Conservation (phyloP, 2,329 filamentous ascomycete species). For the Monosporascus sp. region DNA sequence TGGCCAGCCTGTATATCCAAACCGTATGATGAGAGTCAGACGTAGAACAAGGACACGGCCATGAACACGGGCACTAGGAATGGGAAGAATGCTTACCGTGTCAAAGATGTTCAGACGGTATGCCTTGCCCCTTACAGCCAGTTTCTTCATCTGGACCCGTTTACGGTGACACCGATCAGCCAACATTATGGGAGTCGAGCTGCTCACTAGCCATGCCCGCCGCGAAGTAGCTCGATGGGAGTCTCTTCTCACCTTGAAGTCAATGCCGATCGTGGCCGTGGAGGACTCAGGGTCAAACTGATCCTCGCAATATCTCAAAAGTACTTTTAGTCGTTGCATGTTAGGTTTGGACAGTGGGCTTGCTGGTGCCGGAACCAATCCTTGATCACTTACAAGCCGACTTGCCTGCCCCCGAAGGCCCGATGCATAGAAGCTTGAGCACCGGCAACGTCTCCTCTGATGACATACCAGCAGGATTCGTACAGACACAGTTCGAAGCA, state of each 20-base stretch:
- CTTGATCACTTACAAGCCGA: slow-evolving; percentile 41
- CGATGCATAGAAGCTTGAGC: slow-evolving; percentile 51
- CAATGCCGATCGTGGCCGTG: slow-evolving; percentile 52
- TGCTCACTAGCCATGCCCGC: too few species aligned
- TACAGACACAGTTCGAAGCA: not conserved
- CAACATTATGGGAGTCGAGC: too few species aligned
- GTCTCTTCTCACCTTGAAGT: slow-evolving; percentile 42
- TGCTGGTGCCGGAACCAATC: not conserved
- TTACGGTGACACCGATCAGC: not conserved
- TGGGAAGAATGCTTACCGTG: slow-evolving; percentile 30
- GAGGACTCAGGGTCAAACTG: slow-evolving; percentile 51
- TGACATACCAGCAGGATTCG: slow-evolving; percentile 27
- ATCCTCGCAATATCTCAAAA: slow-evolving; percentile 51
- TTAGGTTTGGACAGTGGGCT: not conserved
- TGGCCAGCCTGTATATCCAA: slow-evolving; percentile 32
- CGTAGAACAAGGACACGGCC: too few species aligned
- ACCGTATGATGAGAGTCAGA: too few species aligned
- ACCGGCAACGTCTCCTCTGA: slow-evolving; percentile 43
- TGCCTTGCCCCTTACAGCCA: slow-evolving; percentile 45
- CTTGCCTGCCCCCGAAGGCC: slow-evolving; percentile 51
- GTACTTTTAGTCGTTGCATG: slow-evolving; percentile 30
- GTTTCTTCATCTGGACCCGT: slow-evolving; percentile 41
- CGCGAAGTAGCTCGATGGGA: not conserved
- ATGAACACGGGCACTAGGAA: not conserved
- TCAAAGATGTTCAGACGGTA: slow-evolving; percentile 51